Base-by-base conservation (phyloP, 2,329 filamentous ascomycete genomes). In the Cladosporium velox region DNA sequence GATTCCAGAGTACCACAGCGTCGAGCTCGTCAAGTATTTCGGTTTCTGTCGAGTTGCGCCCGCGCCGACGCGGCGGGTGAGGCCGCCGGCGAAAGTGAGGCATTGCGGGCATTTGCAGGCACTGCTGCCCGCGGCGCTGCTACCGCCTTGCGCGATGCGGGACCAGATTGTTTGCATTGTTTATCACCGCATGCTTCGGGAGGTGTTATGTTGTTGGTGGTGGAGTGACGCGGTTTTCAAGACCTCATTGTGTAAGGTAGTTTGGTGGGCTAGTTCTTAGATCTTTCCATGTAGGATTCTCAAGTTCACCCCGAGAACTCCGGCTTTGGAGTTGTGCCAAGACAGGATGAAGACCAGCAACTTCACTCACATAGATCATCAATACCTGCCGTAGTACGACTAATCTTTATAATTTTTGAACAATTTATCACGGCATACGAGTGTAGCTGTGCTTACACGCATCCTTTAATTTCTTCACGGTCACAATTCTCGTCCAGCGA, bases 91-190 rank as follows among this genome's bases (percentile, higher is more conserved):
- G 6, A 71, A 79, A 65, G 84, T 82, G 64, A 86, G 78, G 78
- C 88, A 90, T 73, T 86, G 81, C 71, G 85, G 82, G 79, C 88
- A 91, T 78, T 84, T 84, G 79, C 87, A 90, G 72, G 85, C 83
- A 69, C 54, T 57, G 70, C 54, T 57, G 35, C 61, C 61, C 51
- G 61, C 61, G 28, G 34, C 62, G 52, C 52, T 24, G 41, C 38
- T 41, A 21, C 85, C 86, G 32, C 85, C 86, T 83, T 85, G 86
- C 73, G 85, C 83, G 79, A 87, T 86, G 80, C 88, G 86, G 77
- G 87, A 88, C 88, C 88, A 90, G 71, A 91, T 76, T 70, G 84
- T 83, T 79, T 87, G 87, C 90, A 92, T 93, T 74, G 76, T 77
- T 61, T 74, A 76, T 77, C 61, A 65, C 38, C 51, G 54, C 71